phyloP scores from a whole-genome alignment of 805 yeast genomes.

The Candida coquimbonensis region DNA sequence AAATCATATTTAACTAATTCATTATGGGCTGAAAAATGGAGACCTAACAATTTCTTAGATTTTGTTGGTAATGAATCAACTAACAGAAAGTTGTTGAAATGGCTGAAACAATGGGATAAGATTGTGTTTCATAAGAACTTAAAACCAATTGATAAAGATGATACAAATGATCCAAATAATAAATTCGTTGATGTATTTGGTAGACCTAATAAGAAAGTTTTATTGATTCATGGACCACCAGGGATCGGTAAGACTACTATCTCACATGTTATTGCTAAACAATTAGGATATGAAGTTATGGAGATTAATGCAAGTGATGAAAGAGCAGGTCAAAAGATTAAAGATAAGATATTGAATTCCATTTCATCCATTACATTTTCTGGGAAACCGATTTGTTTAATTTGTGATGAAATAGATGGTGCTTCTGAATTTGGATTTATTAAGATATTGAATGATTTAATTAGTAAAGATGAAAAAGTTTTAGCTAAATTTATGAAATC shows the following conservation, averaged over 20 bases:
- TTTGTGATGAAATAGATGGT: slow-evolving; percentile 89
- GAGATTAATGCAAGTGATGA: slow-evolving; percentile 88
- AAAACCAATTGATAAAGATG: slow-evolving; percentile 18
- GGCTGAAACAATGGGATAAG: slow-evolving; percentile 65
- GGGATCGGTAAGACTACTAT: slow-evolving; percentile 83
- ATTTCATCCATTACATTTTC: slow-evolving; percentile 58
- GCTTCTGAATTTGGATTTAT: slow-evolving; percentile 60
- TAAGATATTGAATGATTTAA: slow-evolving; percentile 48
- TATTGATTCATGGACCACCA: slow-evolving; percentile 84
- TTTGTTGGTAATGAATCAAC: slow-evolving; percentile 62
- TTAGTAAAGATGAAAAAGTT: slow-evolving; percentile 51
- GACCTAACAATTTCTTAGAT: slow-evolving; percentile 58
- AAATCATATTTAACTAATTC: slow-evolving; percentile 2
- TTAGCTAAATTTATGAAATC: slow-evolving; percentile 26
- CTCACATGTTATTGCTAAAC: slow-evolving; percentile 77
- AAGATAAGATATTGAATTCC: slow-evolving; percentile 52
- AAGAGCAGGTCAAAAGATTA: slow-evolving; percentile 51
- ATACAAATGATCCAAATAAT: slow-evolving; percentile 4
- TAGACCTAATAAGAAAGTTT: slow-evolving; percentile 54
- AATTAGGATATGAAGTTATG: slow-evolving; percentile 69
- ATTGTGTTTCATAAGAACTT: slow-evolving; percentile 44
- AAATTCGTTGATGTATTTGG: slow-evolving; percentile 39
- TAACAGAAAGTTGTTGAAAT: slow-evolving; percentile 50
- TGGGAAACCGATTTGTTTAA: slow-evolving; percentile 71
- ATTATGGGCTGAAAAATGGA: slow-evolving; percentile 59